Conservation (phyloP, 1,139 yeast species). For the Yamadazyma buinensis region DNA sequence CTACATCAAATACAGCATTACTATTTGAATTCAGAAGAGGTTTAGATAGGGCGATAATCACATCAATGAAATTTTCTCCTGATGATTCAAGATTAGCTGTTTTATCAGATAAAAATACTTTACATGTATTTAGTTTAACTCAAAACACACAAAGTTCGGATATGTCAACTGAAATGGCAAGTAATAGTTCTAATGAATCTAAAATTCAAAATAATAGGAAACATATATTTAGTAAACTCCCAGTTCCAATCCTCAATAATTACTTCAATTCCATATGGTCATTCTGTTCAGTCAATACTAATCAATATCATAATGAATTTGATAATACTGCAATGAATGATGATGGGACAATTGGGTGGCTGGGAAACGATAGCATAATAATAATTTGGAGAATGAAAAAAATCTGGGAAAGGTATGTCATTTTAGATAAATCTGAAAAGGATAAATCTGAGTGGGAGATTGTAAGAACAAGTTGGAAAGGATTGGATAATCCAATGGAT, state of each 20-base stretch:
- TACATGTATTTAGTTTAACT: constrained; percentile 72
- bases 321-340: constrained; percentile 36
- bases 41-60: constrained; percentile 73
- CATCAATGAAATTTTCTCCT: constrained; percentile 81
- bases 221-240: constrained; percentile 66
- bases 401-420: constrained; percentile 82
- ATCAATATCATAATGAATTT: constrained; percentile 33
- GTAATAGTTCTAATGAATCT: constrained; percentile 6
- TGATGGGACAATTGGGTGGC: constrained; percentile 75
- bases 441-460: constrained; percentile 47
- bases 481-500: constrained; percentile 31
- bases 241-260: constrained; percentile 58
- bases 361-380: constrained; percentile 60
- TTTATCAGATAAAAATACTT: constrained; percentile 80
- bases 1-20: constrained; percentile 68
- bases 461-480: constrained; percentile 75
- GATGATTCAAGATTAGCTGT: constrained; percentile 76
- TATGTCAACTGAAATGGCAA: constrained; percentile 6
- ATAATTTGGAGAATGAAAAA: constrained; percentile 70
- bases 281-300: constrained; percentile 73
- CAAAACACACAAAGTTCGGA: constrained; percentile 5
- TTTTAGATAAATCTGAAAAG: constrained; percentile 39
- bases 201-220: constrained; percentile 46
- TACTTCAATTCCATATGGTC: constrained; percentile 91
- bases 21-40: constrained; percentile 86